Base-by-base conservation (phyloP, 495 filamentous ascomycete species). In the Aspergillus ostianus region DNA sequence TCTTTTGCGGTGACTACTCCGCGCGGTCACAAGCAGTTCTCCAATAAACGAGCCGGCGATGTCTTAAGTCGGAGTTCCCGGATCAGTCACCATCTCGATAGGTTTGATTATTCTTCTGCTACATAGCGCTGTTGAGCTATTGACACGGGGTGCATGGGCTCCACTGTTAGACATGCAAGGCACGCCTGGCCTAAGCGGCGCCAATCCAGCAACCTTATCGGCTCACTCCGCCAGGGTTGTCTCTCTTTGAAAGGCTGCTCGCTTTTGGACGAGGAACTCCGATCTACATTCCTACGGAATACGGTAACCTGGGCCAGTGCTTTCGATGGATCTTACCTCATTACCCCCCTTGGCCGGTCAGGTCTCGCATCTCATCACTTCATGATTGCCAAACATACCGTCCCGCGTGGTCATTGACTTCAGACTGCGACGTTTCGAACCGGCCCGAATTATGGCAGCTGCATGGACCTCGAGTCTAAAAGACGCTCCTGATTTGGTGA, bases 201-300 rank as follows among this genome's bases (percentile, higher is more conserved):
- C 58, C 64, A 62, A 64, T 53, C 62, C 56, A 61, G 53, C 68
- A 73, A 72, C 67, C 69, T 73, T 73, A 71, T 73, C 68, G 66
- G 29, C 45, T 48, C 45, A 17, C 36, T 41, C 36, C 36, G 36
- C 36, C 36, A 41, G 8, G 36, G 36, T 15, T 41, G 36, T 10
- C 36, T 41, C 36, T 41, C 2, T 41, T 41, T 41, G 36, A 10
- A 41, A 12, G 3, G 10, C 36, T 41, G 9, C 13, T 41, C 36
- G 36, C 36, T 41, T 17, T 41, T 1, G 36, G 12, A n/a, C 47
- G 19, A 49, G 30, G 23, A n/a, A 56, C 13, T 45, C 45, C 44
- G 44, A 56, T 48, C 54, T 47, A 26, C 41, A 56, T 17, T 48
- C 55, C 55, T 51, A 47, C 55, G 13, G 46, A 15, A 32, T 51